Percentiles rank a stretch among this genome's conserved stretches.
Conservation (phyloP, 257 asterid species). For the Jaltomata sinuosa region DNA sequence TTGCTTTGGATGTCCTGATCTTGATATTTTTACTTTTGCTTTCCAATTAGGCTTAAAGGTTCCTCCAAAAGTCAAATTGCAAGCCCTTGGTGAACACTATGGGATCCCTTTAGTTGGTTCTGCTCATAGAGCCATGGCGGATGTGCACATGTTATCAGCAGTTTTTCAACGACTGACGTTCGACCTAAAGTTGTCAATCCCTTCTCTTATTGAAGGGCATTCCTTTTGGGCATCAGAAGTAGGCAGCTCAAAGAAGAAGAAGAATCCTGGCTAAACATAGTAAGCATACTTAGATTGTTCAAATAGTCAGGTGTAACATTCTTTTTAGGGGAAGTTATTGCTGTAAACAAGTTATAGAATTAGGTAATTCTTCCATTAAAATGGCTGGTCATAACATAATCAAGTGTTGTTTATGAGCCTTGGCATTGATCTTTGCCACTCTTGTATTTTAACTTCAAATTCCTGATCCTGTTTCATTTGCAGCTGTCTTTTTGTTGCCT, state of each 20-base stretch:
- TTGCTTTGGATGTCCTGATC: not conserved
- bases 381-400: not conserved
- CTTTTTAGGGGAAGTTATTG: not conserved
- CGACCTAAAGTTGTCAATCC: constrained; percentile 41
- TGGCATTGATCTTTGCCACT: not conserved
- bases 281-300: not conserved
- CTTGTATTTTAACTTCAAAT: not conserved
- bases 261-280: constrained; percentile 10
- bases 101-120: constrained; percentile 45
- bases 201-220: constrained; percentile 38
- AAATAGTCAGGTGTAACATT: not conserved
- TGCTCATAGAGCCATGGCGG: constrained; percentile 82
- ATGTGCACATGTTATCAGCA: constrained; percentile 55
- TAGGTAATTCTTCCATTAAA: not conserved
- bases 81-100: constrained; percentile 53
- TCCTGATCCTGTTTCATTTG: not conserved
- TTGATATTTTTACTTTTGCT: not conserved
- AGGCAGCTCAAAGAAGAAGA: constrained; percentile 20
- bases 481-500: not conserved
- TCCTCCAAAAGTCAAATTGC: constrained; percentile 29
- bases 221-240: constrained; percentile 32
- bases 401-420: not conserved
- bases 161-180: constrained; percentile 61
- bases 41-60: constrained; percentile 39
- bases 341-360: not conserved